These are phyloP conservation scores for Kokia cookei DNA, from an alignment of 441 rosid species.

Conservation along the genomic window DNA sequence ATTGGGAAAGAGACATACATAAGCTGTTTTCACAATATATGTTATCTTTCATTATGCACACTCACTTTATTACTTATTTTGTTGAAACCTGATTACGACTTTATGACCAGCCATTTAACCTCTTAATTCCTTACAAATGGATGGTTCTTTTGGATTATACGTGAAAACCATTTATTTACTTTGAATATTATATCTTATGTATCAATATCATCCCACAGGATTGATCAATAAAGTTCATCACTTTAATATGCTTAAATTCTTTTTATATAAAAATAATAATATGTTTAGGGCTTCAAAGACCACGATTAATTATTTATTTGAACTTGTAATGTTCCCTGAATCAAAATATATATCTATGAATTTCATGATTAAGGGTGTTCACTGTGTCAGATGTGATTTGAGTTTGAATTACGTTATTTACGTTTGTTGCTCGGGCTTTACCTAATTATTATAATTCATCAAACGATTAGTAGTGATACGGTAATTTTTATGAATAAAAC, in stretches of 20 bases:
- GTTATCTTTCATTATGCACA: background rate
- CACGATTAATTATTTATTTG: too few species aligned
- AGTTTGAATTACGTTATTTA: too few species aligned
- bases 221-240: background rate
- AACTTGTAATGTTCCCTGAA: too few species aligned
- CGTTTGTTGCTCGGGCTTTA: too few species aligned
- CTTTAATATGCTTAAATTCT: too few species aligned
- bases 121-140: background rate
- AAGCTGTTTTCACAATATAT: background rate
- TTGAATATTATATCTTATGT: background rate
- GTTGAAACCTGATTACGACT: background rate
- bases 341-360: too few species aligned
- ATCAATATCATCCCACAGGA: background rate
- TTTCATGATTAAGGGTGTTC: too few species aligned
- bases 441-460: too few species aligned
- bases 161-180: background rate
- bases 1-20: background rate
- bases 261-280: too few species aligned
- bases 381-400: too few species aligned
- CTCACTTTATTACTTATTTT: background rate
- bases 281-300: too few species aligned
- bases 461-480: background rate
- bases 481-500: background rate
- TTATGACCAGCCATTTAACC: background rate
- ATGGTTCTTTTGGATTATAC: background rate